A percentile compares a stretch with the other conserved stretches of the same genome.
Evolutionary conservation across 345 rosid genomes (phyloP).

Genomic region (Eucalyptus regnans): DNA sequence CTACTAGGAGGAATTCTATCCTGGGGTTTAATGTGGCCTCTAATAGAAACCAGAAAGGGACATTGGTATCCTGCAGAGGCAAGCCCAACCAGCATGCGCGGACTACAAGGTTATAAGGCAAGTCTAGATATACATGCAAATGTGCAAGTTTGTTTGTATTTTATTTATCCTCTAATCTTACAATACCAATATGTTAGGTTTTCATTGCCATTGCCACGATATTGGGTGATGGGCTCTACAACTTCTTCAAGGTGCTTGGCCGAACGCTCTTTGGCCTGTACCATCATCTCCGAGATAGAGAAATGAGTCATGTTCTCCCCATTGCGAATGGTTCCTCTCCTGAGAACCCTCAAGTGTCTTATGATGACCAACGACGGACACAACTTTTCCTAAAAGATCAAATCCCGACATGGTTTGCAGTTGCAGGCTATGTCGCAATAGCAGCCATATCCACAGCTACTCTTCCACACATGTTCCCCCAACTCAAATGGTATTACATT

Average conservation of each 20-base stretch:
- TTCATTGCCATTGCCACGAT: slow-evolving; percentile 6
- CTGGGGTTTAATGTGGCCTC: slow-evolving; percentile 14
- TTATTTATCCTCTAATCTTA: background rate
- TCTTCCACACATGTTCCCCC: slow-evolving; percentile 1
- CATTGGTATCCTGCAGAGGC: background rate
- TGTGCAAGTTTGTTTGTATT: background rate
- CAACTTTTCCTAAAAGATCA: slow-evolving; percentile 7
- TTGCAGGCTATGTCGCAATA: background rate
- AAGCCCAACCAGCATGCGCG: background rate
- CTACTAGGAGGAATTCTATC: slow-evolving; percentile 7
- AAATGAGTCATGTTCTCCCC: background rate
- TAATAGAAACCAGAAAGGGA: slow-evolving; percentile 2
- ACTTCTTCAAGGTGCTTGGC: slow-evolving; percentile 6
- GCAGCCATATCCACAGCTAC: background rate
- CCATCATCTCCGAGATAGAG: background rate
- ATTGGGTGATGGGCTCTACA: slow-evolving; percentile 13
- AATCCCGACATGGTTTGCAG: slow-evolving; percentile 5
- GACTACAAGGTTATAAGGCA: slow-evolving; percentile 10
- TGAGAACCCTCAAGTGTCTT: background rate
- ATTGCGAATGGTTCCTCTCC: background rate
- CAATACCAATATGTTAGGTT: background rate
- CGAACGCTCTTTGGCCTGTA: background rate
- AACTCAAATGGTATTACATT: slow-evolving; percentile 13
- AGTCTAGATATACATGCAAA: background rate
- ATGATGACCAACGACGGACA: background rate